Conservation (phyloP, 2,329 filamentous ascomycete species). For the Shiraia bambusicola region DNA sequence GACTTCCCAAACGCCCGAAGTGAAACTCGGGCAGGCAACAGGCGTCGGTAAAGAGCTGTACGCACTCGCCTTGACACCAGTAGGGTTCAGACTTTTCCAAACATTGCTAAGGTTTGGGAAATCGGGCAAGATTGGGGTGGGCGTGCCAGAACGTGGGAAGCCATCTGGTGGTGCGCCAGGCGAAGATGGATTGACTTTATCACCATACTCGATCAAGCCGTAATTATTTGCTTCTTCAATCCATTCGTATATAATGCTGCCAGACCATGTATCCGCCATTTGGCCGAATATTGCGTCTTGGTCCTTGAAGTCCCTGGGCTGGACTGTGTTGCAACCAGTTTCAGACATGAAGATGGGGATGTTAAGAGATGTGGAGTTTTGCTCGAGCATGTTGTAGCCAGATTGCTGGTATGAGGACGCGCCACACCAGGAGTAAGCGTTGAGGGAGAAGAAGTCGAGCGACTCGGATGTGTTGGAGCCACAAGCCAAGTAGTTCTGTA, state of each 20-base stretch:
- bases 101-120: constrained; percentile 74
- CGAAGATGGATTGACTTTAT: constrained; percentile 52
- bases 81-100: constrained; percentile 72
- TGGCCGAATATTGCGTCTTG: constrained; percentile 76
- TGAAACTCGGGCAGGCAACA: constrained; percentile 70
- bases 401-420: constrained; percentile 57
- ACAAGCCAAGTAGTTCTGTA: constrained; percentile 77
- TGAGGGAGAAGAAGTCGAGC: constrained; percentile 82
- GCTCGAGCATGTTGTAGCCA: constrained; percentile 69
- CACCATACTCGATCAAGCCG: constrained; percentile 75
- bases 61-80: constrained; percentile 64
- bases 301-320: constrained; percentile 66
- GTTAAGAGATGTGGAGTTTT: constrained; percentile 65
- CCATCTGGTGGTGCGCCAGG: constrained; percentile 60
- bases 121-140: constrained; percentile 72
- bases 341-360: constrained; percentile 72
- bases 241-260: constrained; percentile 87
- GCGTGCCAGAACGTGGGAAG: constrained; percentile 70
- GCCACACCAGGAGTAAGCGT: constrained; percentile 71
- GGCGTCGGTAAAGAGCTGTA: constrained; percentile 66
- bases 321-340: constrained; percentile 73
- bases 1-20: constrained; percentile 70
- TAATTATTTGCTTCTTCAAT: constrained; percentile 82
- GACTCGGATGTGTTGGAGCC: constrained; percentile 66
- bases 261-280: constrained; percentile 73